Conservation (phyloP, 495 filamentous ascomycete species). For the Tuber brumale region DNA sequence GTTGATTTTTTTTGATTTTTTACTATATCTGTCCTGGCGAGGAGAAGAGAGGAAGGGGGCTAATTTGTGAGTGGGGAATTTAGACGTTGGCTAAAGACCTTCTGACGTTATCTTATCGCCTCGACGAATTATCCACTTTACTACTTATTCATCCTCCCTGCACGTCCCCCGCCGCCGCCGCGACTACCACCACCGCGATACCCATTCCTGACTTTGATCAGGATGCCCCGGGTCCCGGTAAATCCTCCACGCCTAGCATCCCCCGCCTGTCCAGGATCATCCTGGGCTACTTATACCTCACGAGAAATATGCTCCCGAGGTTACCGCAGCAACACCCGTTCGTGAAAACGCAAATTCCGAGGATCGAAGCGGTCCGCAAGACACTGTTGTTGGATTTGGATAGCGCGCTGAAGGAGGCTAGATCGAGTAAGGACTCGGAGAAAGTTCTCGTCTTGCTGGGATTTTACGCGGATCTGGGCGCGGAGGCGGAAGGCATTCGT, state of each 20-base stretch:
- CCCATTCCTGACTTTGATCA: background rate
- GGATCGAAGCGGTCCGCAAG: constrained; percentile 58
- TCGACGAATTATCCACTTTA: constrained; percentile 67
- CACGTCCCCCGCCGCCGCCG: background rate
- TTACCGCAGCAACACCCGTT: constrained; percentile 59
- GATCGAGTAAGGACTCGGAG: constrained; percentile 48
- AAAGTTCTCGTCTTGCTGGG: constrained; percentile 63
- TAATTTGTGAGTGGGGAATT: background rate
- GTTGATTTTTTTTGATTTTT: background rate
- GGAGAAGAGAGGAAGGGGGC: background rate
- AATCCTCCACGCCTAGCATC: constrained; percentile 22
- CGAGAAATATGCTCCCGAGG: constrained; percentile 44
- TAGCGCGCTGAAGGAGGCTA: constrained; percentile 68
- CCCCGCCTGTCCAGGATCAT: constrained; percentile 47
- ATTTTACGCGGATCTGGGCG: constrained; percentile 71
- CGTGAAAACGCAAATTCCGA: constrained; percentile 51
- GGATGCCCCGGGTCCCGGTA: background rate
- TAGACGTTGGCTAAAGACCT: constrained; percentile 54
- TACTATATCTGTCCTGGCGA: background rate
- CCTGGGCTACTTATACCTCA: constrained; percentile 44
- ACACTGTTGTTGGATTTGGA: constrained; percentile 79
- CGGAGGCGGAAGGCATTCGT: constrained; percentile 66
- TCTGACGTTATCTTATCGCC: constrained; percentile 61
- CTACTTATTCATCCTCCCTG: constrained; percentile 50
- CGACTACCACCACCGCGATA: background rate